Evolutionary conservation across 108 stramenopile species (phyloP).

Genomic region (Mediolabrus comicus): DNA sequence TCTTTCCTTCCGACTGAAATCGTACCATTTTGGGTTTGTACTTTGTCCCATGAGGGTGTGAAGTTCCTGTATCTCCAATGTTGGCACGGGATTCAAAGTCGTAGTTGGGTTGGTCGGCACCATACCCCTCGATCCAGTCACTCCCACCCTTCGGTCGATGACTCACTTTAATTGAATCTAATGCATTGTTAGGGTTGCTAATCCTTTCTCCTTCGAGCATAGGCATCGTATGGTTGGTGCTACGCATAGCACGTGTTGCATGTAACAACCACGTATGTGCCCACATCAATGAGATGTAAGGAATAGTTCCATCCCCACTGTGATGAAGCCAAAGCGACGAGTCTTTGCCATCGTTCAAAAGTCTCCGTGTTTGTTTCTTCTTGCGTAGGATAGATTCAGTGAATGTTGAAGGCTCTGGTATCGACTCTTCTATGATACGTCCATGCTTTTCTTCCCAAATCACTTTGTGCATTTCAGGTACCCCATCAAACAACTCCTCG

Average conservation of each 20-base stretch:
- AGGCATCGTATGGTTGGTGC: constrained; percentile 26
- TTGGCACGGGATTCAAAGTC: constrained; percentile 23
- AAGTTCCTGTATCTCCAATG: constrained; percentile 63
- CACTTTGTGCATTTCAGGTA: constrained; percentile 45
- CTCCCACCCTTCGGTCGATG: constrained; percentile 73
- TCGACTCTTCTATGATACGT: constrained; percentile 29
- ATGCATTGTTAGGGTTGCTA: constrained; percentile 50
- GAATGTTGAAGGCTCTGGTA: constrained; percentile 24
- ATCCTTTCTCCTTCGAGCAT: constrained; percentile 46
- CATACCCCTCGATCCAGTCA: constrained; percentile 77
- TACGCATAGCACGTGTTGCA: constrained; percentile 68
- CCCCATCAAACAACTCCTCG: constrained; percentile 26
- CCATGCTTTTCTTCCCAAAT: constrained; percentile 72
- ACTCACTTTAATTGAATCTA: constrained; percentile 70
- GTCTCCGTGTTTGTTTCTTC: constrained; percentile 53
- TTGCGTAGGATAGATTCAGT: constrained; percentile 50
- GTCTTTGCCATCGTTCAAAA: constrained; percentile 26
- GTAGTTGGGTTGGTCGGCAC: constrained; percentile 40
- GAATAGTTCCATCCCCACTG: constrained; percentile 87
- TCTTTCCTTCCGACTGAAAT: constrained; percentile 65
- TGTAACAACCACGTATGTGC: constrained; percentile 88
- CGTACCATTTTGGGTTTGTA: constrained; percentile 85
- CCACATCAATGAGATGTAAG: constrained; percentile 78
- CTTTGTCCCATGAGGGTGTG: constrained; percentile 82
- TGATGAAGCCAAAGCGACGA: constrained; percentile 39